Evolutionary conservation across 805 yeast genomes (phyloP).

Genomic region (Cyberlindnera petersonii): DNA sequence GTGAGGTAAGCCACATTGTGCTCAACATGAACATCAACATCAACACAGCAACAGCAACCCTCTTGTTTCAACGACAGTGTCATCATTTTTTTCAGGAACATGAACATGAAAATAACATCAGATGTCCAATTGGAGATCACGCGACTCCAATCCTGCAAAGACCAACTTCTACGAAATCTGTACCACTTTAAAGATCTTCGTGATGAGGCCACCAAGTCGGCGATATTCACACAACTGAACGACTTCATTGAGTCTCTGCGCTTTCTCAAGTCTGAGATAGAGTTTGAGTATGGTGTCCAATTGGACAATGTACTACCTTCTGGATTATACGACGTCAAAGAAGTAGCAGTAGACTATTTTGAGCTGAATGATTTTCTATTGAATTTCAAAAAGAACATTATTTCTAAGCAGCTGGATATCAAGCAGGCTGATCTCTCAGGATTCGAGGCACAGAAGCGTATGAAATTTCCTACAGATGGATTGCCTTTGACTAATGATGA

Average conservation of each 20-base stretch:
- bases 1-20: neutral
- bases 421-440: slow-evolving; percentile 3
- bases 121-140: slow-evolving; percentile 7
- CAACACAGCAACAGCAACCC: too few relatives aligned
- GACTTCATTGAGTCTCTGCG: slow-evolving; percentile 16
- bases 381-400: slow-evolving; percentile 15
- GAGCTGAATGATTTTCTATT: slow-evolving; percentile 18
- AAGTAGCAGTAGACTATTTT: slow-evolving; percentile 4
- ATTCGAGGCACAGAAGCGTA: slow-evolving; percentile 7
- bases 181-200: slow-evolving; percentile 10
- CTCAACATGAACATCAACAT: too few relatives aligned
- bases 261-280: slow-evolving; percentile 14
- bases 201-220: slow-evolving; percentile 15
- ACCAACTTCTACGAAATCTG: slow-evolving; percentile 11
- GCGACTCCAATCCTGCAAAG: slow-evolving; percentile 7
- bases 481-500: neutral
- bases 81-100: too few relatives aligned
- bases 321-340: neutral
- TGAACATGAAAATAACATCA: neutral
- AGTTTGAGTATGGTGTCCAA: slow-evolving; percentile 20
- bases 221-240: slow-evolving; percentile 16
- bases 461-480: slow-evolving; percentile 6
- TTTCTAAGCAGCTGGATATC: slow-evolving; percentile 19
- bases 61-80: too few relatives aligned
- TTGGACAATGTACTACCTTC: slow-evolving; percentile 2